phyloP scores from a whole-genome alignment of 768 basidiomycete genomes.

The Suillus variegatus region DNA sequence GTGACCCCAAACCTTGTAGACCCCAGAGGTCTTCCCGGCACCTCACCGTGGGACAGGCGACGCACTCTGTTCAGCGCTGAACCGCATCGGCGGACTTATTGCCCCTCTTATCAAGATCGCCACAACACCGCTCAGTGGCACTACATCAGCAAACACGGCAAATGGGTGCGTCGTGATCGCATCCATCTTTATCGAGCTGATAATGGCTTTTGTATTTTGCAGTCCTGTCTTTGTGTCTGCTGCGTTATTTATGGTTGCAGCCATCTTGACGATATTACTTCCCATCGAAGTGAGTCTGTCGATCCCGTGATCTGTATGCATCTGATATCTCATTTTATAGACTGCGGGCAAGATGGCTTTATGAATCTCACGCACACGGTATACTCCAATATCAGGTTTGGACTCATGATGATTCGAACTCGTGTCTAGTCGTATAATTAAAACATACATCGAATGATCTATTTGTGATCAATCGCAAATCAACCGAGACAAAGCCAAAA shows the following conservation, averaged over 20 bases:
- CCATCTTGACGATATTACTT: constrained; percentile 40
- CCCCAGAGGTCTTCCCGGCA: constrained; percentile 60
- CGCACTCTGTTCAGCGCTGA: constrained; percentile 49
- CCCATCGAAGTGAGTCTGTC: constrained; percentile 46
- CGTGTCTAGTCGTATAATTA: background rate
- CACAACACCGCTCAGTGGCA: constrained; percentile 36
- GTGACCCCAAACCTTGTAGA: constrained; percentile 18
- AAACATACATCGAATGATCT: constrained; percentile 10
- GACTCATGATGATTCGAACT: background rate
- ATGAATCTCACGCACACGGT: background rate
- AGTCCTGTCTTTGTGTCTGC: constrained; percentile 54
- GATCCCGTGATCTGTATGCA: background rate
- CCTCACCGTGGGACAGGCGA: constrained; percentile 58
- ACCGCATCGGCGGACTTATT: constrained; percentile 48
- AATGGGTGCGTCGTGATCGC: constrained; percentile 33
- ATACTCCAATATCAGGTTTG: background rate
- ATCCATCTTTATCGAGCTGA: background rate
- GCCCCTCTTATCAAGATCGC: constrained; percentile 51
- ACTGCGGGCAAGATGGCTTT: constrained; percentile 25
- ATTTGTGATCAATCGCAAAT: constrained; percentile 9
- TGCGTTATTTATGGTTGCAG: constrained; percentile 44
- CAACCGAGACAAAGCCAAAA: background rate
- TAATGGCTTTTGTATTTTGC: background rate
- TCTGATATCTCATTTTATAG: constrained; percentile 11
- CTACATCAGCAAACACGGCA: constrained; percentile 30